Conservation (phyloP, 1,284 basidiomycete species). For the Neonothopanus nambi region DNA sequence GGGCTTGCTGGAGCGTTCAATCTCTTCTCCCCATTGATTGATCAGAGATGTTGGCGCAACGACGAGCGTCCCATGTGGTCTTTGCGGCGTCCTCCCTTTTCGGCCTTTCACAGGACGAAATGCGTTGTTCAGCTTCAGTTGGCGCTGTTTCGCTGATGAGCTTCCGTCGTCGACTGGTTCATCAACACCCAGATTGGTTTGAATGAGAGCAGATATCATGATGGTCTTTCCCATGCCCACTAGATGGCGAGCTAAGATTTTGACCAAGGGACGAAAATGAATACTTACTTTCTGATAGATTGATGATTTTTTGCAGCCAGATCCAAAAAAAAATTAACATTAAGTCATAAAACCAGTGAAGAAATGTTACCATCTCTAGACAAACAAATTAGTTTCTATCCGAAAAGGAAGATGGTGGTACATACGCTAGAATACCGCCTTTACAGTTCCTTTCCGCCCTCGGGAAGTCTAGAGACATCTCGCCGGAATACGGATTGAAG, state of each 20-base stretch:
- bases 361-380: conserved; percentile 54
- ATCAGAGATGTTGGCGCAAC: conserved; percentile 93
- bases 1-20: conserved; percentile 72
- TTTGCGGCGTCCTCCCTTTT: conserved; percentile 30
- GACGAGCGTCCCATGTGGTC: conserved; percentile 78
- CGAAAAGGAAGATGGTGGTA: conserved; percentile 22
- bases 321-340: neutral
- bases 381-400: conserved; percentile 15
- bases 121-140: conserved; percentile 61
- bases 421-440: conserved; percentile 88
- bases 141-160: conserved; percentile 45
- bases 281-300: neutral
- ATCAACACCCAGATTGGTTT: conserved; percentile 65
- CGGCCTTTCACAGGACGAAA: conserved; percentile 48
- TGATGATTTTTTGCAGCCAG: too few species aligned
- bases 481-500: conserved; percentile 94
- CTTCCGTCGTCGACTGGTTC: conserved; percentile 31
- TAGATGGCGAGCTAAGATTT: conserved; percentile 25
- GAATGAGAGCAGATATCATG: conserved; percentile 91
- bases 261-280: neutral
- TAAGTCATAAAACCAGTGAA: neutral
- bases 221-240: conserved; percentile 98
- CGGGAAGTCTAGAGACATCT: conserved; percentile 87
- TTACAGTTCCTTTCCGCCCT: conserved; percentile 76
- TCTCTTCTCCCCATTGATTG: conserved; percentile 89